Base-by-base conservation (phyloP, 495 filamentous ascomycete genomes). In the Penicillium alfredii region DNA sequence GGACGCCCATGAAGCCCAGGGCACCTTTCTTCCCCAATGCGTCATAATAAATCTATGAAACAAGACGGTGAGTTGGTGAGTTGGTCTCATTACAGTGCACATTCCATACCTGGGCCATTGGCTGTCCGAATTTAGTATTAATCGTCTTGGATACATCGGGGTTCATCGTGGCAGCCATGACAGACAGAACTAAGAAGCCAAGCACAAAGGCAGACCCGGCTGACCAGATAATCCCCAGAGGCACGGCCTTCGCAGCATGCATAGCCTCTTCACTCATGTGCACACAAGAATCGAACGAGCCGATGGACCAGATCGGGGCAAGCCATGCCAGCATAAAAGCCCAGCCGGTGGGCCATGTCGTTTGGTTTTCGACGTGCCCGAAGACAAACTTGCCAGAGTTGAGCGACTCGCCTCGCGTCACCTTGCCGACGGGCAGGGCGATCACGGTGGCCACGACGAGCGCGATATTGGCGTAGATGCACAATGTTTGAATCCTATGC, bases 311-410 rank as follows among this genome's bases (percentile, higher is more conserved):
- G 32, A 84, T 82, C 0, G 80, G 78, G 9, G 59, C 67, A 4
- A 84, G 59, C 80, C 80, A 82, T 5, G 73, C 52, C 16, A 84
- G 50, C 62, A 84, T 81, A 45, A 82, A 84, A 0, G 77, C 62
- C 76, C 74, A 79, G 3, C 75, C 75, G 0, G 61, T 61, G 0
- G 75, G 72, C 74, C 80, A 83, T 2, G 71, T 67, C 0, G 76
- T 82, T 6, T 73, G 42, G 35, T 84, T 83, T 13, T 69, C 60
- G 0, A 63, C 40, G 4, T 61, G 35, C 0, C 60, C 60, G 28
- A 62, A 71, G 30, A 71, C 62, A 21, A 56, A 71, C 1, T 42
- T 29, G 9, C 58, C 63, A 1, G 64, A 44, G 24, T 70, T 70
- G 16, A 70, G 44, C 2, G 53, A 40, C 0, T 49, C 51, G 4